Evolutionary conservation across 164 flowering plant genomes (phyloP), one percentile per base, ranked within the genome.

Genomic region (Macadamia tetraphylla): DNA sequence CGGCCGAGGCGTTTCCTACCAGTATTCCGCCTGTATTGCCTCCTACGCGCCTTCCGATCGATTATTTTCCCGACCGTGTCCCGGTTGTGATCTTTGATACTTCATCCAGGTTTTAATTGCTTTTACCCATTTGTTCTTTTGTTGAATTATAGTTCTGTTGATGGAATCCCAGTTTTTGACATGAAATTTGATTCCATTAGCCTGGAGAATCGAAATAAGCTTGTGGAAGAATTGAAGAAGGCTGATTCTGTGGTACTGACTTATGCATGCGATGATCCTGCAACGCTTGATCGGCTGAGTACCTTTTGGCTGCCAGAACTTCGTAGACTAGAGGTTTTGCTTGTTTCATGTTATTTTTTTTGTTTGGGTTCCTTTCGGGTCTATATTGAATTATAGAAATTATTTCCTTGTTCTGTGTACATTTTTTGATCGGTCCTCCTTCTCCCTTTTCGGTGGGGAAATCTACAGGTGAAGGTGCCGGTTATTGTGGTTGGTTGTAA

Each of bases 241-340:
- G 99, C 99, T 49, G 98, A 95, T 85, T 96, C 93, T 2, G 91
- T 92, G 44, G 92, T 95, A 56, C 77, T 95, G 46, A 92, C 99
- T 42, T 95, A 95, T 74, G 96, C 97, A 0, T 95, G 99, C 71
- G 97, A 95, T 80, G 81, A 78, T 60, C 89, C 88, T 55, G 75
- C 73, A 8, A 89, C 96, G 3, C 87, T 95, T 72, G 89, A 84
- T 52, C 85, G 88, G 5, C 71, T 95, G 74, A 83, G 92, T 77
- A 76, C 86, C 18, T 85, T 82, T 60, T 95, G 99, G 99, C 96
- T 95, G 55, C 94, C 92, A 6, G 94, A 92, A 70, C 91, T 92
- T 76, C 89, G 98, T 1, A 77, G 84, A 59, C 69, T 91, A 35
- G 94, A 95, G 94, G 98, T 94, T 51, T 72, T 12, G 51, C 6